phyloP scores from a whole-genome alignment of 176 grass and related monocot genomes.

The Musa beccarii region DNA sequence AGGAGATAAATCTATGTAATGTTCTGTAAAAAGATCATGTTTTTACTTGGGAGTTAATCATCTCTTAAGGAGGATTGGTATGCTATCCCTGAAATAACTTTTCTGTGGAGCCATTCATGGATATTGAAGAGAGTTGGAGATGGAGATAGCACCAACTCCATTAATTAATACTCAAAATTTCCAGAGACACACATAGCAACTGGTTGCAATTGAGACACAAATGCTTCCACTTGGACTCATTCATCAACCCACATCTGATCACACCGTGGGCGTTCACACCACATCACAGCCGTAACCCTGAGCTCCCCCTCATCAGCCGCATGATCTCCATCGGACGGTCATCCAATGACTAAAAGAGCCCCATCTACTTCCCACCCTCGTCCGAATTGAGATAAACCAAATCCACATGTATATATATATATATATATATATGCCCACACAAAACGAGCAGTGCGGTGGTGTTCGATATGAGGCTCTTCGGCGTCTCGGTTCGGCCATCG shows the following conservation, averaged over 20 bases:
- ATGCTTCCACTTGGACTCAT: not conserved
- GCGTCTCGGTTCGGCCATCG: not conserved
- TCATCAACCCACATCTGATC: no score
- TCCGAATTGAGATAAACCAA: not conserved
- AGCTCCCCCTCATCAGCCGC: not conserved
- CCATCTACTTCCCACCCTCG: not conserved
- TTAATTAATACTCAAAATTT: not conserved
- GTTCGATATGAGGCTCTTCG: not conserved
- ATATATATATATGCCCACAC: not conserved
- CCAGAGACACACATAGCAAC: not conserved
- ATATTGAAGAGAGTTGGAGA: no score
- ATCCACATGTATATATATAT: not conserved
- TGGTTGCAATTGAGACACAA: not conserved
- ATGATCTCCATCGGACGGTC: not conserved
- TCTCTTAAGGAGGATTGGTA: no score
- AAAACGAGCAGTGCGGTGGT: not conserved
- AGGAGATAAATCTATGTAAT: no score
- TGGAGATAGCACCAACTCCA: no score
- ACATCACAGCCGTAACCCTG: not conserved
- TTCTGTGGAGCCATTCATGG: no score
- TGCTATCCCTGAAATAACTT: no score
- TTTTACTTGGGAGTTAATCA: no score
- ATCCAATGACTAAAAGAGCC: not conserved
- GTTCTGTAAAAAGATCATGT: no score
- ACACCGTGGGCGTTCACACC: not conserved